These are phyloP conservation scores for Backusella tarrabulga DNA, from an alignment of 192 early-diverging fungal species.

Conservation along the genomic window DNA sequence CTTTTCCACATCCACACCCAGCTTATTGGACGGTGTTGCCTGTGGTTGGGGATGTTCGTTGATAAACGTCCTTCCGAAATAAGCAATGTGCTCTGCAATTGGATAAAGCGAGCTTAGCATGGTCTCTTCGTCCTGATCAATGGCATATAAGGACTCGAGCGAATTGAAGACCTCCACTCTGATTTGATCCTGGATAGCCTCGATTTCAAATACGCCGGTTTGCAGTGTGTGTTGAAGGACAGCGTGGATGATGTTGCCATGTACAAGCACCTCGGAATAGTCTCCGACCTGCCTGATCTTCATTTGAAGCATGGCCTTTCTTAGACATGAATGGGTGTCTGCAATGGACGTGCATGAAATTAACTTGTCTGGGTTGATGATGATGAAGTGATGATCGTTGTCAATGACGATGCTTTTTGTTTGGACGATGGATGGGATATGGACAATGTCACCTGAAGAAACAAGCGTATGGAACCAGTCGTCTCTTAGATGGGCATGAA, in stretches of 20 bases:
- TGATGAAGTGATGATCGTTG: constrained; percentile 54
- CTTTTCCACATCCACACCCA: neutral
- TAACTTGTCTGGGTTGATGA: constrained; percentile 82
- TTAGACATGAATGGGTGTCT: constrained; percentile 73
- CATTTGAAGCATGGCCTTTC: constrained; percentile 76
- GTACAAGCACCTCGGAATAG: constrained; percentile 59
- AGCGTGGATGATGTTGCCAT: constrained; percentile 83
- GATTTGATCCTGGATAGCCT: constrained; percentile 46
- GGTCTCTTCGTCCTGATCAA: constrained; percentile 59
- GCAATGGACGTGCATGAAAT: constrained; percentile 75
- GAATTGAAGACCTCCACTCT: constrained; percentile 47
- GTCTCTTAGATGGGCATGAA: constrained; percentile 53
- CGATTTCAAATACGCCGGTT: constrained; percentile 57
- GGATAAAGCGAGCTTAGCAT: constrained; percentile 31
- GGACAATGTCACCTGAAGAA: constrained; percentile 61
- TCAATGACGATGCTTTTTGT: constrained; percentile 52
- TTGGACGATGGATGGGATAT: constrained; percentile 44
- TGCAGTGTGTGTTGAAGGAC: constrained; percentile 70
- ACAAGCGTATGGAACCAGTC: constrained; percentile 66
- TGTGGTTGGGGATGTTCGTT: neutral
- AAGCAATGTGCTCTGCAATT: neutral
- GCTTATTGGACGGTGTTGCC: neutral
- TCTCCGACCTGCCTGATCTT: constrained; percentile 48
- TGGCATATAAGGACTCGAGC: constrained; percentile 70
- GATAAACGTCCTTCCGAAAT: constrained; percentile 9